phyloP scores from a whole-genome alignment of 83 land plant species.

The Isoetes engelmannii region DNA sequence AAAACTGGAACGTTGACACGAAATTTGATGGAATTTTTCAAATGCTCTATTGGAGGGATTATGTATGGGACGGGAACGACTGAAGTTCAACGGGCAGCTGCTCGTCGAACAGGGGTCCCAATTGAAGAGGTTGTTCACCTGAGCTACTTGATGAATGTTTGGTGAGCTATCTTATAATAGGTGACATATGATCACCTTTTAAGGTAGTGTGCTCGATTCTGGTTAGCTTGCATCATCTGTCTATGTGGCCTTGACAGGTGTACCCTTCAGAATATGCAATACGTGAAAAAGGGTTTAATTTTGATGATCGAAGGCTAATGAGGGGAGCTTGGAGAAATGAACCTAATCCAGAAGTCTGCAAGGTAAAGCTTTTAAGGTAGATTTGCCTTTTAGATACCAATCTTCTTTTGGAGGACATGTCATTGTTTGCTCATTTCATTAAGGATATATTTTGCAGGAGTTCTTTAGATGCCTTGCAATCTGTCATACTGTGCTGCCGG shows the following conservation, averaged over 20 bases:
- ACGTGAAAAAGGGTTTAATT: slow-evolving; percentile 93
- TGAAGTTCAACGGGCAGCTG: slow-evolving; percentile 79
- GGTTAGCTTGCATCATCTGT: background rate
- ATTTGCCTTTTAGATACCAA: no score
- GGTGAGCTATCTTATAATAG: background rate
- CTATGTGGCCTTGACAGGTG: slow-evolving; percentile 29
- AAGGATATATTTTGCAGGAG: slow-evolving; percentile 47
- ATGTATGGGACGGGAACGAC: slow-evolving; percentile 91
- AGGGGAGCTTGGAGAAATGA: slow-evolving; percentile 93
- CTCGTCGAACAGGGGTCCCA: slow-evolving; percentile 50
- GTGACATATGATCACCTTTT: background rate
- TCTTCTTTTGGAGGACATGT: no score
- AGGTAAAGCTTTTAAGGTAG: slow-evolving; percentile 40
- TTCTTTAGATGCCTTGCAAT: slow-evolving; percentile 98
- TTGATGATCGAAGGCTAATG: slow-evolving; percentile 91
- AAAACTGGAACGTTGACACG: slow-evolving; percentile 97
- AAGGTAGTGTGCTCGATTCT: background rate
- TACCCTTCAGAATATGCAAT: slow-evolving; percentile 37
- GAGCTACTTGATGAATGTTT: background rate
- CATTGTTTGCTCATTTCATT: no score
- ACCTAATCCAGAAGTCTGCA: slow-evolving; percentile 70
- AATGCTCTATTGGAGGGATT: slow-evolving; percentile 92
- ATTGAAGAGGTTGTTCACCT: slow-evolving; percentile 54
- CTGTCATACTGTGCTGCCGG: slow-evolving; percentile 98
- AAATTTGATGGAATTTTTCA: slow-evolving; percentile 97